phyloP scores from a whole-genome alignment of 1,139 yeast genomes.

The Hansenula sp. region DNA sequence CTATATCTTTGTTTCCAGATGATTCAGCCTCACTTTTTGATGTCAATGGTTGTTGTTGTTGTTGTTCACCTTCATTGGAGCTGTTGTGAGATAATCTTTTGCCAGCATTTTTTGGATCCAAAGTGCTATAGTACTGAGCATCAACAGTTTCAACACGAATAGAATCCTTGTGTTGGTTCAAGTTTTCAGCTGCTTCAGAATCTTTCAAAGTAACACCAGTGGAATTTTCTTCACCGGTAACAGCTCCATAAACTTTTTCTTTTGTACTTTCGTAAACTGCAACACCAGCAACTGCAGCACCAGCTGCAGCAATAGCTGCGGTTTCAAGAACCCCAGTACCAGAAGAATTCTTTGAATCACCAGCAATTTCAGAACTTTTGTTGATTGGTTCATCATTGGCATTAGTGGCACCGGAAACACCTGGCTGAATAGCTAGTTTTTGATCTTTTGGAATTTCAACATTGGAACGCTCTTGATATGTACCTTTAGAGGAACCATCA shows the following conservation, averaged over 20 bases:
- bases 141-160: not conserved
- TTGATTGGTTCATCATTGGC: too few relatives aligned
- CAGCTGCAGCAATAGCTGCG: not conserved
- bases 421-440: not conserved
- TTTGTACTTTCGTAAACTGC: not conserved
- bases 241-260: not conserved
- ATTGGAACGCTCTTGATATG: not conserved
- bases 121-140: not conserved
- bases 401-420: too few relatives aligned
- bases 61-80: not conserved
- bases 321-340: not conserved
- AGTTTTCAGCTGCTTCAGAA: not conserved
- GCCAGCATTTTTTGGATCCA: constrained; percentile 2
- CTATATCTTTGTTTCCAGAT: not conserved
- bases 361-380: not conserved
- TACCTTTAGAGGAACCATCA: not conserved
- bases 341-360: not conserved
- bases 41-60: not conserved
- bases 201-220: constrained; percentile 1
- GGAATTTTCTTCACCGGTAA: not conserved
- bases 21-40: not conserved
- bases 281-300: constrained; percentile 1
- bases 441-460: constrained; percentile 4
- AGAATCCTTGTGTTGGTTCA: not conserved
- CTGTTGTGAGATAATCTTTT: not conserved